phyloP scores from a whole-genome alignment of 2,329 filamentous ascomycete species.

The Dendryphion nanum region DNA sequence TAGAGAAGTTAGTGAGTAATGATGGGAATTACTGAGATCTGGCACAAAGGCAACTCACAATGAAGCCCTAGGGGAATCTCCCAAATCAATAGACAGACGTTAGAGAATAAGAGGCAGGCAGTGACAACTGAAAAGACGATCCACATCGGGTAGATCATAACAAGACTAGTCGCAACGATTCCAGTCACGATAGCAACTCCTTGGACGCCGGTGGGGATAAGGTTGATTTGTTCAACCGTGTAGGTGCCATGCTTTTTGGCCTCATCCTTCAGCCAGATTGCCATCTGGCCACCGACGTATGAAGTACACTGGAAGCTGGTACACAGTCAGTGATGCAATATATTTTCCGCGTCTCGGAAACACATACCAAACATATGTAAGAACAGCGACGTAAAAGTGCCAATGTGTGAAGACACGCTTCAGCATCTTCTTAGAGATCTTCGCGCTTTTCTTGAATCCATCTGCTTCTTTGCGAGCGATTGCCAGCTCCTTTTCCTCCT shows the following conservation, averaged over 20 bases:
- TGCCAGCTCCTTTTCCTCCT: constrained; percentile 31
- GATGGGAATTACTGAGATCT: neutral
- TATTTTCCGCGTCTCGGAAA: neutral
- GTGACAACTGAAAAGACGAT: constrained; percentile 46
- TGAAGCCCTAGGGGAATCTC: constrained; percentile 46
- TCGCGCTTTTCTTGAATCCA: constrained; percentile 39
- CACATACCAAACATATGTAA: constrained; percentile 48
- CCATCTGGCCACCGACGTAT: constrained; percentile 52
- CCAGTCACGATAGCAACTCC: constrained; percentile 50
- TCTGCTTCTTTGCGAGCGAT: constrained; percentile 26
- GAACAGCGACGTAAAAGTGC: constrained; percentile 53
- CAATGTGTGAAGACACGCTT: constrained; percentile 47
- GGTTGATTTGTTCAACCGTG: constrained; percentile 50
- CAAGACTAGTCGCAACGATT: constrained; percentile 51
- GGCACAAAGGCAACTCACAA: constrained; percentile 15
- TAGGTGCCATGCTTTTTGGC: constrained; percentile 37
- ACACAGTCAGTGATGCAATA: neutral
- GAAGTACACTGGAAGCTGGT: constrained; percentile 32
- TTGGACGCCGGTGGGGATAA: constrained; percentile 50
- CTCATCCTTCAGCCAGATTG: constrained; percentile 52
- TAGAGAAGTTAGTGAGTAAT: constrained; percentile 3
- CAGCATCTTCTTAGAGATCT: constrained; percentile 44
- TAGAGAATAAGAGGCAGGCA: constrained; percentile 43
- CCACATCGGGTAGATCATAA: constrained; percentile 53
- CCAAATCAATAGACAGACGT: constrained; percentile 51